phyloP scores from a whole-genome alignment of 768 basidiomycete species.

The Tricholomella constricta region DNA sequence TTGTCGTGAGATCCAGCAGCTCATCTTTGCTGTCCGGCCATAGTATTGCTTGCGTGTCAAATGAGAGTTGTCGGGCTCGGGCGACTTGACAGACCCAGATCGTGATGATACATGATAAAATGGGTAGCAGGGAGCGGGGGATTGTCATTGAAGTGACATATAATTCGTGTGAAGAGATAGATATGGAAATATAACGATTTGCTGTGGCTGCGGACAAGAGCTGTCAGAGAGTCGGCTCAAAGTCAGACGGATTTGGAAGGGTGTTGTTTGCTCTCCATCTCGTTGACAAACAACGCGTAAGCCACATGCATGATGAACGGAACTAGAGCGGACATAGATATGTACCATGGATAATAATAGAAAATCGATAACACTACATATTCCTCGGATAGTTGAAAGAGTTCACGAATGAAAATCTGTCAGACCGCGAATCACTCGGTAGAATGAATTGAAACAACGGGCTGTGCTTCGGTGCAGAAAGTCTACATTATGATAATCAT shows the following conservation, averaged over 20 bases:
- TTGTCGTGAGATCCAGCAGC: constrained; percentile 1
- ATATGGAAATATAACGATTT: not conserved
- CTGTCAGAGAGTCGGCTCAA: not conserved
- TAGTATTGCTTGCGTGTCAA: constrained; percentile 15
- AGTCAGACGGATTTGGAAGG: not conserved
- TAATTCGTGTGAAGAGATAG: constrained; percentile 4
- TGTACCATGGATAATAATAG: too few relatives aligned
- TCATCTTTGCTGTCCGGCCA: constrained; percentile 6
- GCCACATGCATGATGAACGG: too few relatives aligned
- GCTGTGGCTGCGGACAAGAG: not conserved
- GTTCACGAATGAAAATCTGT: too few relatives aligned
- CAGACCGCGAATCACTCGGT: too few relatives aligned
- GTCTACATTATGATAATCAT: too few relatives aligned
- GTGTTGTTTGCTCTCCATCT: not conserved
- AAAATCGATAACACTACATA: too few relatives aligned
- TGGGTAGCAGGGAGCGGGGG: not conserved
- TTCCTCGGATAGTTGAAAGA: too few relatives aligned
- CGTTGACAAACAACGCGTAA: not conserved
- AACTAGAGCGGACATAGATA: too few relatives aligned
- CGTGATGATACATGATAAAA: not conserved
- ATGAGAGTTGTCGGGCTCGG: constrained; percentile 12
- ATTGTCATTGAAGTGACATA: constrained; percentile 18
- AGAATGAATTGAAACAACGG: too few relatives aligned
- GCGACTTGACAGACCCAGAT: not conserved
- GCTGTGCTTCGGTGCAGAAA: too few relatives aligned